phyloP scores from a whole-genome alignment of 2,329 filamentous ascomycete genomes.

The Sarocladiaceae sp. region DNA sequence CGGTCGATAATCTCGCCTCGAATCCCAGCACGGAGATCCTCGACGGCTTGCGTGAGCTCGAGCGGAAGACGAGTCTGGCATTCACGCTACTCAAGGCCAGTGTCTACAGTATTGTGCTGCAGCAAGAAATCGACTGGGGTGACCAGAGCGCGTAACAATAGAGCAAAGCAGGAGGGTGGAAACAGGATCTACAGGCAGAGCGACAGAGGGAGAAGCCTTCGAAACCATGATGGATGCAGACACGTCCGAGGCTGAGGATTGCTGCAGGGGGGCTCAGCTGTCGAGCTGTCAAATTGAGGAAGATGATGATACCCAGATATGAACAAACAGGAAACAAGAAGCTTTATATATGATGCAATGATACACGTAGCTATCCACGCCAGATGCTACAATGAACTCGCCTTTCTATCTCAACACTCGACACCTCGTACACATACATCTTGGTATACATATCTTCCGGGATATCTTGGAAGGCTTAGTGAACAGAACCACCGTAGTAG shows the following conservation, averaged over 20 bases:
- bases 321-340: constrained; percentile 7
- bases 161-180: constrained; percentile 20
- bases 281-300: too few relatives aligned
- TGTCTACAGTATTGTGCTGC: constrained; percentile 96
- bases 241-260: too few relatives aligned
- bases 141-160: constrained; percentile 34
- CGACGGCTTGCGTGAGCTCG: constrained; percentile 78
- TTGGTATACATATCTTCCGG: constrained; percentile 7
- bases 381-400: constrained; percentile 8
- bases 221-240: neutral
- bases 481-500: constrained; percentile 80
- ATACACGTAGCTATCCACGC: constrained; percentile 9
- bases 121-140: constrained; percentile 86
- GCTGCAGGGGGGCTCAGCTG: too few relatives aligned
- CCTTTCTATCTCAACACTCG: constrained; percentile 12
- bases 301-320: constrained; percentile 15
- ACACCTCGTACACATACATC: constrained; percentile 18
- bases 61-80: constrained; percentile 89
- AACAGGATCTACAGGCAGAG: constrained; percentile 12
- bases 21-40: constrained; percentile 75
- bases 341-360: constrained; percentile 7
- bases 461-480: constrained; percentile 36
- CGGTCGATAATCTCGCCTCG: constrained; percentile 58
- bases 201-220: neutral
- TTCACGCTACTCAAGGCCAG: constrained; percentile 96